Evolutionary conservation across 352 stramenopile genomes (phyloP).

Genomic region (Elongisporangium anandrum): DNA sequence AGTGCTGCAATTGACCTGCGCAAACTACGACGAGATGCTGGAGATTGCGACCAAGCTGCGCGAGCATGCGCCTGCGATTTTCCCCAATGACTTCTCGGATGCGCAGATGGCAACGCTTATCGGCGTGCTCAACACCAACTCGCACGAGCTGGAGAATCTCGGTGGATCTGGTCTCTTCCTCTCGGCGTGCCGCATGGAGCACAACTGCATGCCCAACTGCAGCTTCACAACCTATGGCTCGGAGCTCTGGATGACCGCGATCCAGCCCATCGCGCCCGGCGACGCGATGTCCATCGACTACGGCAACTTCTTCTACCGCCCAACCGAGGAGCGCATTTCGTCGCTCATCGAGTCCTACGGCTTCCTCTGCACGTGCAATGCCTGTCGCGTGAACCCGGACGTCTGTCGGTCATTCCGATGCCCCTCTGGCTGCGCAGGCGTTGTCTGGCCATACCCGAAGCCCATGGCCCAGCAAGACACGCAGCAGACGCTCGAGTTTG

Average conservation of each 20-base stretch:
- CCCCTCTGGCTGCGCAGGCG: slow-evolving; percentile 13
- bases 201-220: slow-evolving; percentile 67
- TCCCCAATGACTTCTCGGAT: slow-evolving; percentile 48
- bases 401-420: slow-evolving; percentile 56
- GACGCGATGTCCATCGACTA: slow-evolving; percentile 77
- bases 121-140: slow-evolving; percentile 71
- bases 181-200: slow-evolving; percentile 68
- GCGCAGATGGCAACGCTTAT: slow-evolving; percentile 62
- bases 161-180: slow-evolving; percentile 69
- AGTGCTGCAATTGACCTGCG: slow-evolving; percentile 42
- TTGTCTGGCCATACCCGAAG: slow-evolving; percentile 45
- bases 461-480: slow-evolving; percentile 12
- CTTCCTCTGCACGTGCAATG: slow-evolving; percentile 57
- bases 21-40: slow-evolving; percentile 34
- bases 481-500: slow-evolving; percentile 41
- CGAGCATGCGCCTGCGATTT: slow-evolving; percentile 39
- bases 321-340: slow-evolving; percentile 47
- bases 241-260: slow-evolving; percentile 74
- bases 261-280: slow-evolving; percentile 50
- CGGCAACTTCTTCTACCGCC: slow-evolving; percentile 75
- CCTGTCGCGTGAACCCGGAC: slow-evolving; percentile 45
- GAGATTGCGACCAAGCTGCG: slow-evolving; percentile 40
- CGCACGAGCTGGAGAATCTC: slow-evolving; percentile 70
- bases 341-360: slow-evolving; percentile 62
- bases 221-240: slow-evolving; percentile 70